Percentiles rank a stretch among this genome's conserved stretches.
Evolutionary conservation across 306 rosid species (phyloP).

Genomic region (Quercus bicolor): DNA sequence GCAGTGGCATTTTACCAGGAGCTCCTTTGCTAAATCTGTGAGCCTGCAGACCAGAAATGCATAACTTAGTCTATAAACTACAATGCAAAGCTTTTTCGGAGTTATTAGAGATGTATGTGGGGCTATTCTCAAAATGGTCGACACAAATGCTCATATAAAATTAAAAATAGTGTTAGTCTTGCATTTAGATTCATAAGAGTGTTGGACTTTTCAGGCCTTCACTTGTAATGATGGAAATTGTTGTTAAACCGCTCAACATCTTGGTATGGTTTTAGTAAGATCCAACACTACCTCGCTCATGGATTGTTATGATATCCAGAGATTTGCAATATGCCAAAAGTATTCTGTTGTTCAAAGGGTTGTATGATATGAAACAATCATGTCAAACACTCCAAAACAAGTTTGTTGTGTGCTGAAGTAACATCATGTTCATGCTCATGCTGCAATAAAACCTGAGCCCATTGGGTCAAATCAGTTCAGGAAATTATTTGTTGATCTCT

Average conservation of each 20-base stretch:
- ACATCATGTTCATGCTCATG: background rate
- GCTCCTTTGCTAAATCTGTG: background rate
- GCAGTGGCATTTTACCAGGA: background rate
- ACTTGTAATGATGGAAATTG: background rate
- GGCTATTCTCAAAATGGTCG: background rate
- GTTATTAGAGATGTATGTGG: slow-evolving; percentile 2
- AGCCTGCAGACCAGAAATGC: background rate
- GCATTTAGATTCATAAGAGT: background rate
- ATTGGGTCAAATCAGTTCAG: background rate
- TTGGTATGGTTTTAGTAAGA: slow-evolving; percentile 8
- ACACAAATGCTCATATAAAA: background rate
- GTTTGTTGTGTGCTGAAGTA: background rate
- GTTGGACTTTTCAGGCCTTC: background rate
- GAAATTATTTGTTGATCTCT: background rate
- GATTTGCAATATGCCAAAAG: background rate
- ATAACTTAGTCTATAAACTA: background rate
- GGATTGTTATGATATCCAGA: background rate
- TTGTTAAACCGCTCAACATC: background rate
- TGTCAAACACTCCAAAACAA: background rate
- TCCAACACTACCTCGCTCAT: background rate
- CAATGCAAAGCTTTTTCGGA: background rate
- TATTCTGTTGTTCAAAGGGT: background rate
- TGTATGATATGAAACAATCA: background rate
- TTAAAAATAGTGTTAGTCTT: background rate
- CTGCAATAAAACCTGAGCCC: background rate